Percentiles rank a stretch among this genome's conserved stretches.
Conservation (phyloP, 2,329 filamentous ascomycete species). For the Calonectria pseudoreteaudii region DNA sequence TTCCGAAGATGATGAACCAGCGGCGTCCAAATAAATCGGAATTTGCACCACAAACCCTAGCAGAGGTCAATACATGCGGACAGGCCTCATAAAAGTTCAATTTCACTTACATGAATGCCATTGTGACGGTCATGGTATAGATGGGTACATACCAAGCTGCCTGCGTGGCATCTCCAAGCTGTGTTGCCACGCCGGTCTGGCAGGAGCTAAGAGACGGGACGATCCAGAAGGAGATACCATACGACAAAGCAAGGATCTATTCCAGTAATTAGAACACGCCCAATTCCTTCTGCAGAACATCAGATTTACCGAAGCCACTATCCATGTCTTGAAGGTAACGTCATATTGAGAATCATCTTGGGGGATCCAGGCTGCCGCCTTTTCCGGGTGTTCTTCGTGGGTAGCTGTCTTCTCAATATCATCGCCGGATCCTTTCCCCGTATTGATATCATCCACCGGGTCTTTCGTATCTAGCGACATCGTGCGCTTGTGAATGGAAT, state of each 20-base stretch:
- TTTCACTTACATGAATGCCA: slow-evolving; percentile 49
- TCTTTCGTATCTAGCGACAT: slow-evolving; percentile 9
- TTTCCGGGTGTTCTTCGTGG: slow-evolving; percentile 23
- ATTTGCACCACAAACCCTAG: slow-evolving; percentile 53
- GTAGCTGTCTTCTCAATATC: slow-evolving; percentile 24
- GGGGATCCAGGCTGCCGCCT: slow-evolving; percentile 39
- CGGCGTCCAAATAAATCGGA: slow-evolving; percentile 59
- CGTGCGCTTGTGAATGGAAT: not conserved
- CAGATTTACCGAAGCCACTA: slow-evolving; percentile 46
- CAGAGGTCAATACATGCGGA: not conserved
- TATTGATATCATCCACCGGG: not conserved
- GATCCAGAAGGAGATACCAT: slow-evolving; percentile 55
- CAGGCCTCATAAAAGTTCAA: accelerated
- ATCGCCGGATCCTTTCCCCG: slow-evolving; percentile 19
- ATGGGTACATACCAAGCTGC: slow-evolving; percentile 50
- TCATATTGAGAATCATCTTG: slow-evolving; percentile 50
- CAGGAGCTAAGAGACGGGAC: slow-evolving; percentile 48
- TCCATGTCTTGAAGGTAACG: slow-evolving; percentile 55
- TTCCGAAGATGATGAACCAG: slow-evolving; percentile 26
- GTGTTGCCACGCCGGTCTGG: slow-evolving; percentile 45
- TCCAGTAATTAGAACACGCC: not conserved
- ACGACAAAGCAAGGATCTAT: slow-evolving; percentile 49
- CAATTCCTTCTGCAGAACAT: too few species aligned
- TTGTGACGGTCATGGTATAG: slow-evolving; percentile 55
- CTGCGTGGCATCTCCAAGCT: slow-evolving; percentile 48